phyloP scores from a whole-genome alignment of 2,329 filamentous ascomycete genomes.

The Arthrobotrys sphaeroides region DNA sequence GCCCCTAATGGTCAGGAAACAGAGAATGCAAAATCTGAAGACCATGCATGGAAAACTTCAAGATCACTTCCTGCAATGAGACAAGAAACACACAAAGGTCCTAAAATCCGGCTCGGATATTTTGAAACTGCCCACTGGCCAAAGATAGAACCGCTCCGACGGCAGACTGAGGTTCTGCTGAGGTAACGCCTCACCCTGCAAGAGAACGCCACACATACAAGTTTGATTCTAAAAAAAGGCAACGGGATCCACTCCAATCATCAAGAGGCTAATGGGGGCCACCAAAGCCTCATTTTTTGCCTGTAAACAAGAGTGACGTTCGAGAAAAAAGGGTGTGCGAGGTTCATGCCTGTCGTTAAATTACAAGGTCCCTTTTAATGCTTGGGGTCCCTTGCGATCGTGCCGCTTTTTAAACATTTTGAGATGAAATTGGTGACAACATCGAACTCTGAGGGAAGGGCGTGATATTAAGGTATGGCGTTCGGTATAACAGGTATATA shows the following conservation, averaged over 20 bases:
- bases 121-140: conserved; percentile 31
- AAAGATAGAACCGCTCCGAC: conserved; percentile 37
- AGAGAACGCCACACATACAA: conserved; percentile 23
- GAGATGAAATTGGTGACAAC: conserved; percentile 32
- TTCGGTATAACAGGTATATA: conserved; percentile 2
- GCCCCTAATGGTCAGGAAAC: no score
- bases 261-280: conserved; percentile 1
- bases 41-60: no score
- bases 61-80: no score
- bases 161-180: conserved; percentile 22
- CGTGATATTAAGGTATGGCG: conserved; percentile 24
- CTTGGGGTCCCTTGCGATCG: conserved; percentile 20
- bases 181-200: conserved; percentile 24
- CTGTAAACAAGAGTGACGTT: conserved; percentile 28
- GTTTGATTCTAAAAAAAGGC: conserved; percentile 38
- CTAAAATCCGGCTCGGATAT: conserved; percentile 14
- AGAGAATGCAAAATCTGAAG: no score
- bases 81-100: not conserved
- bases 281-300: conserved; percentile 11
- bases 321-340: conserved; percentile 4
- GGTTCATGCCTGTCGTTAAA: conserved; percentile 26
- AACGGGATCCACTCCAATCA: conserved; percentile 34
- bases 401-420: conserved; percentile 15
- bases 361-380: conserved; percentile 5
- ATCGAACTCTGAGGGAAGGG: conserved; percentile 1